Conservation (phyloP, 2,329 filamentous ascomycete species). For the Colletotrichum sojae region DNA sequence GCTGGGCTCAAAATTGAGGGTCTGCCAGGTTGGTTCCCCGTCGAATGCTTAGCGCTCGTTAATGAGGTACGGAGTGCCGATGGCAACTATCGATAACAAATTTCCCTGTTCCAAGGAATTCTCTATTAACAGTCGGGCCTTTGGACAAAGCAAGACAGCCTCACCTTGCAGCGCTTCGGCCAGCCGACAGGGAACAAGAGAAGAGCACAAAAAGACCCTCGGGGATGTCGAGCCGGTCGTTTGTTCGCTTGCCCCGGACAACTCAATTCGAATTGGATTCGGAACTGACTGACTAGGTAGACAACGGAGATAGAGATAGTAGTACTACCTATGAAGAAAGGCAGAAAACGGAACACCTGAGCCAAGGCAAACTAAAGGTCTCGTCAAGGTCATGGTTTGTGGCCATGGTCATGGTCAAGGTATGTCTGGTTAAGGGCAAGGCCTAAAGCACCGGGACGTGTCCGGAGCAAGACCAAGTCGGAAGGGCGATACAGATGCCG, state of each 20-base stretch:
- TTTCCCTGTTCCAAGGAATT: conserved; percentile 30
- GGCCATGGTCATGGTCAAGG: conserved; percentile 9
- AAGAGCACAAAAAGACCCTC: neutral
- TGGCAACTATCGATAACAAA: conserved; percentile 25
- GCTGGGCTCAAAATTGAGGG: conserved; percentile 15
- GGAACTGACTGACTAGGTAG: too few species aligned
- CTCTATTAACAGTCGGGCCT: conserved; percentile 26
- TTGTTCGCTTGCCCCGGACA: conserved; percentile 4
- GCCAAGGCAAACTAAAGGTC: neutral
- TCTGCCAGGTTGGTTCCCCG: conserved; percentile 14
- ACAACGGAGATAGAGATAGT: too few species aligned
- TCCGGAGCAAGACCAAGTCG: conserved; percentile 11
- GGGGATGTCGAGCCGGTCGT: conserved; percentile 19
- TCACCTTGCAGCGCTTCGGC: conserved; percentile 23
- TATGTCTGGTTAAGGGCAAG: neutral
- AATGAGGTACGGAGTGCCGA: conserved; percentile 19
- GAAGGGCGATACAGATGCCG: neutral
- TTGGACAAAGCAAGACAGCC: conserved; percentile 26
- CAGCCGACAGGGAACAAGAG: conserved; percentile 21
- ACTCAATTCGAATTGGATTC: conserved; percentile 8
- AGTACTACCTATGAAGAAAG: neutral
- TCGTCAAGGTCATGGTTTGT: neutral
- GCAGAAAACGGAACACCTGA: neutral
- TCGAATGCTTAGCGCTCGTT: conserved; percentile 24
- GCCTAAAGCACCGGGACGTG: conserved; percentile 2